Evolutionary conservation across 495 filamentous ascomycete genomes (phyloP).

Genomic region (Talaromyces proteolyticus): DNA sequence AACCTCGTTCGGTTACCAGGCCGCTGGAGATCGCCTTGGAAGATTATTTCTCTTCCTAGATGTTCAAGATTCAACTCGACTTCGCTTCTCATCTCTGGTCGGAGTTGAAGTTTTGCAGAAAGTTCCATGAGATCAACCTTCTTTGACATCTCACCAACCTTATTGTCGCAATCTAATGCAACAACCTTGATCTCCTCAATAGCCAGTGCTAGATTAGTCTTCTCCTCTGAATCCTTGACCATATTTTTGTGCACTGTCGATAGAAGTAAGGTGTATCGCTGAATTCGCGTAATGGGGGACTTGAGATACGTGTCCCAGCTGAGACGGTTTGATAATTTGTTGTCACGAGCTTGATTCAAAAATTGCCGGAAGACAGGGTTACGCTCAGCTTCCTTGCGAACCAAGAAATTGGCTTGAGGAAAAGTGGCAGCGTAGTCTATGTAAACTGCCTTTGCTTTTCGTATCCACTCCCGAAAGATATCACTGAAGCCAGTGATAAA

Average conservation of each 20-base stretch:
- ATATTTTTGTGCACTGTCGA: constrained; percentile 81
- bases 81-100: constrained; percentile 75
- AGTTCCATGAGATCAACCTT: constrained; percentile 88
- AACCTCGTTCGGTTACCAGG: constrained; percentile 77
- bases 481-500: constrained; percentile 94
- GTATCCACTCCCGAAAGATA: constrained; percentile 97
- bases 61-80: constrained; percentile 90
- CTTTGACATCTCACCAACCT: constrained; percentile 90
- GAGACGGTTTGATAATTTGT: constrained; percentile 78
- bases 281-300: constrained; percentile 84
- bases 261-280: constrained; percentile 83
- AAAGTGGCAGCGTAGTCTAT: constrained; percentile 89
- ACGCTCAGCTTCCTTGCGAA: constrained; percentile 76
- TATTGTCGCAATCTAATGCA: constrained; percentile 85
- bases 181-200: constrained; percentile 95
- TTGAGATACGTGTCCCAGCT: constrained; percentile 95
- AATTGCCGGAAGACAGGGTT: constrained; percentile 87
- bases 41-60: constrained; percentile 82
- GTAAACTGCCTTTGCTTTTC: constrained; percentile 84
- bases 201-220: constrained; percentile 73
- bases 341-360: constrained; percentile 67
- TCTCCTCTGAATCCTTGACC: constrained; percentile 80
- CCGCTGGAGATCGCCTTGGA: constrained; percentile 83
- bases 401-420: constrained; percentile 73
- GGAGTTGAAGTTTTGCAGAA: constrained; percentile 70